Base-by-base conservation (phyloP, 2,329 filamentous ascomycete species). In the Ambrosiella beaveri region DNA sequence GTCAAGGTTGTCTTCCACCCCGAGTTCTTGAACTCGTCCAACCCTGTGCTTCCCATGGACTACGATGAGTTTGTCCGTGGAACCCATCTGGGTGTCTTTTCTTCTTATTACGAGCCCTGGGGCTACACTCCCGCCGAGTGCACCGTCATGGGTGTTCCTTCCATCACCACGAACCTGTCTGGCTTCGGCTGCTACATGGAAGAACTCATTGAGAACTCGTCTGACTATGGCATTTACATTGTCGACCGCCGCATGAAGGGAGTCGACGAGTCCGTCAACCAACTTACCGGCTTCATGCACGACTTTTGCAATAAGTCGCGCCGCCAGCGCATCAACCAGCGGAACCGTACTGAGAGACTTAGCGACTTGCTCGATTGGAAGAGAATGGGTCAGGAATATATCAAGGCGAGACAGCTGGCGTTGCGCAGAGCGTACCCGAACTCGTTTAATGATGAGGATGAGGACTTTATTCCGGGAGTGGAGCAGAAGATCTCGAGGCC, bases 181-280 rank as follows among this genome's bases (percentile, higher is more conserved):
- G 93, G 93, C 17, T 98, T 98, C 66, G 93, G 93, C 54, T 97
- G 93, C 72, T 97, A 98, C 71, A 98, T 98, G 93, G 93, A 98
- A 71, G 93, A 97, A 71, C 74, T 97, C 64, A 97, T 98, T 64
- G 91, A 97, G 72, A 97, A 97, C 71, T 94, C 91, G 45, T 86
- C 86, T 63, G 93, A 98, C 71, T 97, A 98, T 67, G 93, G 93
- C 64, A 97, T 98, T 71, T 97, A 97, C 75, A 97, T 98, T 69
- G 90, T 98, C 51, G 93, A 98, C 69, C 86, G 93, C 59, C 83
- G 93, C 54, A 86, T 82, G 73, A 97, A 97, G 79, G 91, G 90
- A 36, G 85, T 98, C 1, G 93, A 98, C 66, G 93, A 97, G 70
- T 95, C 89, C 7, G 90, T 97, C 68, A 96, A 97, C 72, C 89